Evolutionary conservation across 148 eudicot genomes (phyloP), one percentile per base, ranked within the genome.

Genomic region (Cornus florida): DNA sequence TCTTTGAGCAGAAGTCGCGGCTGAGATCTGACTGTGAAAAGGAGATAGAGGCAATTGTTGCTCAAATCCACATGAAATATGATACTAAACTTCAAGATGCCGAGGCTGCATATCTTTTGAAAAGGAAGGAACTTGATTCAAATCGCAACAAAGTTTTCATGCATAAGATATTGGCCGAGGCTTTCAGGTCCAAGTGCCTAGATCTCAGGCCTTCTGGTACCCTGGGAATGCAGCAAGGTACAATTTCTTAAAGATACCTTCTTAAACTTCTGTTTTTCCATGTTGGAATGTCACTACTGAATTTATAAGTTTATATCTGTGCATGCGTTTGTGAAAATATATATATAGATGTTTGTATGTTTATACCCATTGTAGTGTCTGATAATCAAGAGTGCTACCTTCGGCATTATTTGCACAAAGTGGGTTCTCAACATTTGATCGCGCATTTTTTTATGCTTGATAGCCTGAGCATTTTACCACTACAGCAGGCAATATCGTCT

Each of bases 121-220:
- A 83, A 82, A 95, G 79, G 84, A 84, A 85, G 24, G 93, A 89
- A 80, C 81, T 91, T 59, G 97, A 93, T 43, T 23, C 48, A 41
- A 87, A 81, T 81, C 80, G 75, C 39, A 81, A 80, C 65, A 88
- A 78, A 79, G 91, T 92, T 56, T 66, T 76, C 78, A 85, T 90
- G 93, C 90, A 91, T 80, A 90, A 86, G 82, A 76, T 81, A 32
- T 86, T 95, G 80, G 99, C 97, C 33, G 92, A 88, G 62, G 91
- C 91, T 79, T 87, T 92, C 78, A 84, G 88, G 69, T 85, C 86
- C 9, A 95, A 91, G 81, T 93, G 92, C 88, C 68, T 77, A 73
- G 94, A 90, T 72, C 73, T 76, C 50, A 88, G 83, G 85, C 80
- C 90, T 56, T 69, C 88, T 75, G 76, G 77, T 46, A 73, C 79